These are phyloP conservation scores for Fusarium graminum DNA, from an alignment of 2,329 filamentous ascomycete genomes.

Conservation along the genomic window DNA sequence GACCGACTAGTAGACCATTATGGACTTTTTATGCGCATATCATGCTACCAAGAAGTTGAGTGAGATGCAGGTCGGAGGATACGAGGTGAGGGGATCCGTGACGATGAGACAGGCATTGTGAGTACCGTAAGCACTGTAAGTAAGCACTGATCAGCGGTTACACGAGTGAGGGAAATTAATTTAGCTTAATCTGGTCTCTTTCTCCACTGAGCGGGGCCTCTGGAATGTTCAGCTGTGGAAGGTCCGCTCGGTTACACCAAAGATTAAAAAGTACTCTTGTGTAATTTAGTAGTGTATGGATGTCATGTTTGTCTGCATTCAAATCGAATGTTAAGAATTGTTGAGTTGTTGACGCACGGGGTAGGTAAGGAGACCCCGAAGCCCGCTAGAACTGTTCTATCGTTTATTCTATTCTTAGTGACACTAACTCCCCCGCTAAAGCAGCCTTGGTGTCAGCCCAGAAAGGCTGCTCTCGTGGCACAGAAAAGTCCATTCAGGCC, in stretches of 20 bases:
- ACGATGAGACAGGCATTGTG: conserved; percentile 6
- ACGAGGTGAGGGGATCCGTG: conserved; percentile 9
- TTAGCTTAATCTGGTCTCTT: not conserved
- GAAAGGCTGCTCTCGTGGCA: conserved; percentile 24
- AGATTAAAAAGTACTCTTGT: conserved; percentile 7
- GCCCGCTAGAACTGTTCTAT: conserved; percentile 27
- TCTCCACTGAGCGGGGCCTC: conserved; percentile 9
- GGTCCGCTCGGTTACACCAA: conserved; percentile 1
- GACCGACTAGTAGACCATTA: not conserved
- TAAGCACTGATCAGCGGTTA: not conserved
- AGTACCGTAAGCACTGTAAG: not conserved
- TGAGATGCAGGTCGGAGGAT: conserved; percentile 16
- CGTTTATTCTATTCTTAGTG: conserved; percentile 31
- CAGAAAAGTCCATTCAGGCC: conserved; percentile 11
- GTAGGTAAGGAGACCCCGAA: not conserved
- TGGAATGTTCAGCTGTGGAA: conserved; percentile 16
- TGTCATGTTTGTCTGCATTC: not conserved
- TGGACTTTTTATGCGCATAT: conserved; percentile 3
- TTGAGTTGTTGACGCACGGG: conserved; percentile 1
- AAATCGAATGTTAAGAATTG: not conserved
- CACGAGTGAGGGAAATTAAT: conserved; percentile 27
- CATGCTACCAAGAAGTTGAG: not conserved
- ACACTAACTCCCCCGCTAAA: conserved; percentile 29
- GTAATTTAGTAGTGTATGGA: too few species aligned
- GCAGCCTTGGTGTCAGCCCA: conserved; percentile 22